These are phyloP conservation scores for Solanum clarkiae DNA, from an alignment of 257 asterid species.

Conservation along the genomic window DNA sequence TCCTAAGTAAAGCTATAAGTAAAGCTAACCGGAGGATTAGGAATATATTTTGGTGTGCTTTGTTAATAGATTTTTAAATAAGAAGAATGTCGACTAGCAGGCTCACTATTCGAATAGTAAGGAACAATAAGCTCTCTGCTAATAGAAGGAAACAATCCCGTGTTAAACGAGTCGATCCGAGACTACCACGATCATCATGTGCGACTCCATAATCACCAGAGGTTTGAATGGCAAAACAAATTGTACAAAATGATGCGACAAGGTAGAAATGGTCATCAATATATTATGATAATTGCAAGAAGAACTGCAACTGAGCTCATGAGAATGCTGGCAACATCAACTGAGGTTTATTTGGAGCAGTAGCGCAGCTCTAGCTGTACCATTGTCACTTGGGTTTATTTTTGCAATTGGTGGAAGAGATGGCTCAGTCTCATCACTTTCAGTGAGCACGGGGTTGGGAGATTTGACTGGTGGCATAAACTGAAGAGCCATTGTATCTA, in stretches of 20 bases:
- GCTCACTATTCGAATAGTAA: too few species aligned
- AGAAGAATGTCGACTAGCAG: background rate
- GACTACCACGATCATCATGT: background rate
- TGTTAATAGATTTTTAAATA: too few species aligned
- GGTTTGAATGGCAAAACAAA: background rate
- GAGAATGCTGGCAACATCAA: conserved; percentile 22
- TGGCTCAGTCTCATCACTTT: conserved; percentile 39
- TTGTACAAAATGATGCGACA: background rate
- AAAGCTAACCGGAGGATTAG: too few species aligned
- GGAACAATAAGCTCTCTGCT: background rate
- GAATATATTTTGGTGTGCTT: too few species aligned
- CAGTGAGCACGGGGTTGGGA: conserved; percentile 49
- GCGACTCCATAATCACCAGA: background rate
- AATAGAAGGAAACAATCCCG: background rate
- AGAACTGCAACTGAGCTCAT: conserved; percentile 30
- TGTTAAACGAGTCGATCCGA: background rate
- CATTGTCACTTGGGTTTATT: conserved; percentile 20
- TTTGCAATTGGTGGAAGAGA: conserved; percentile 54
- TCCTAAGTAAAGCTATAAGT: too few species aligned
- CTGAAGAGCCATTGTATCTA: conserved; percentile 1
- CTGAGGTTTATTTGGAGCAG: conserved; percentile 21
- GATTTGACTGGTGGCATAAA: conserved; percentile 59
- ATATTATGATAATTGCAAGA: conserved; percentile 22
- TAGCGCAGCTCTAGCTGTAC: conserved; percentile 19
- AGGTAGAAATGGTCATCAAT: background rate